Evolutionary conservation across 805 yeast species (phyloP).

Genomic region (Candida easanensis): DNA sequence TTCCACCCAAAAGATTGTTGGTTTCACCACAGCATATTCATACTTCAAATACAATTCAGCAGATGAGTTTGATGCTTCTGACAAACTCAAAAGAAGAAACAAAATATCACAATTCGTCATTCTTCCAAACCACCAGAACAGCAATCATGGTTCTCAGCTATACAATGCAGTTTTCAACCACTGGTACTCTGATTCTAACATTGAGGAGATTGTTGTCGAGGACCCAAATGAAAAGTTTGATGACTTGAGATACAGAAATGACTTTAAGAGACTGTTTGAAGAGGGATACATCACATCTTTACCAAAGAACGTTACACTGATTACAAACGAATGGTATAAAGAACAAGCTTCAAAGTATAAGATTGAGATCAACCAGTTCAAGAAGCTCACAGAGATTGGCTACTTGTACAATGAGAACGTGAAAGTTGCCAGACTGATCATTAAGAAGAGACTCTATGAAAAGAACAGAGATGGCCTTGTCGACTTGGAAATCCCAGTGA

Average conservation of each 20-base stretch:
- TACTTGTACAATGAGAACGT: slow-evolving; percentile 38
- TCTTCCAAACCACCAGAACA: slow-evolving; percentile 79
- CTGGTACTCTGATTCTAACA: slow-evolving; percentile 52
- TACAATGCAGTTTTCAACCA: slow-evolving; percentile 52
- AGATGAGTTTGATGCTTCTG: slow-evolving; percentile 42
- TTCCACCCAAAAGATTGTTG: slow-evolving; percentile 49
- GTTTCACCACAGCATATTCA: slow-evolving; percentile 80
- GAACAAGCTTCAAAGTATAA: slow-evolving; percentile 43
- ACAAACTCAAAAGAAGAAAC: slow-evolving; percentile 43
- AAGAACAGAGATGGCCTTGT: slow-evolving; percentile 78
- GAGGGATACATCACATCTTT: slow-evolving; percentile 31
- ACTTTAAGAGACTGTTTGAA: slow-evolving; percentile 49
- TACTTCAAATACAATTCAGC: slow-evolving; percentile 74
- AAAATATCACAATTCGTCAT: slow-evolving; percentile 86
- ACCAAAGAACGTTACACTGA: slow-evolving; percentile 26
- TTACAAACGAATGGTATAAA: slow-evolving; percentile 37
- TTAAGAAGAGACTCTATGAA: slow-evolving; percentile 71
- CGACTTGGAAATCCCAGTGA: slow-evolving; percentile 61
- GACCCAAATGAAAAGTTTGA: slow-evolving; percentile 95
- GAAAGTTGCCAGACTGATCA: slow-evolving; percentile 45
- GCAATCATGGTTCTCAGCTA: slow-evolving; percentile 65
- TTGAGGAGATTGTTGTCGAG: slow-evolving; percentile 81
- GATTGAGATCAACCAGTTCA: slow-evolving; percentile 75
- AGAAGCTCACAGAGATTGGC: slow-evolving; percentile 74
- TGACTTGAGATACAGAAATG: slow-evolving; percentile 82